These are phyloP conservation scores for Phytophthora macrochlamydospora DNA, from an alignment of 352 stramenopile genomes.

Conservation along the genomic window DNA sequence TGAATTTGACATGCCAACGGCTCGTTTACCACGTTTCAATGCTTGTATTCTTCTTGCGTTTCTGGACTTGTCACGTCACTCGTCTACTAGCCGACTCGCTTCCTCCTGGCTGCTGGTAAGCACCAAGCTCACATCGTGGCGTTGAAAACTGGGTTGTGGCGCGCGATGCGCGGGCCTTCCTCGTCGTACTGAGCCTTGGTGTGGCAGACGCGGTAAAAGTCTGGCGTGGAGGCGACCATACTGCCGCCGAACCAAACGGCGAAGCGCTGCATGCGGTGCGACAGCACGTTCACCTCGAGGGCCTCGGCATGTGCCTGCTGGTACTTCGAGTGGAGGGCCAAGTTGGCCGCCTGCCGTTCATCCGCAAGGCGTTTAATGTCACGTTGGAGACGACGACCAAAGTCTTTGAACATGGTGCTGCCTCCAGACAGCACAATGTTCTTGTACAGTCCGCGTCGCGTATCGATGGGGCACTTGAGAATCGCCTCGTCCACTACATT, in stretches of 20 bases:
- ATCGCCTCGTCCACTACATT: slow-evolving; percentile 96
- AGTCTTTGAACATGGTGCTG: slow-evolving; percentile 98
- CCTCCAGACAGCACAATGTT: slow-evolving; percentile 97
- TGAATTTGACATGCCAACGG: neutral
- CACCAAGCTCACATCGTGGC: slow-evolving; percentile 84
- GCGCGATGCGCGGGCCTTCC: slow-evolving; percentile 93
- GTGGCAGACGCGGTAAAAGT: slow-evolving; percentile 96
- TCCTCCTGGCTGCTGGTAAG: slow-evolving; percentile 1
- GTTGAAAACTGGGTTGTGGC: slow-evolving; percentile 96
- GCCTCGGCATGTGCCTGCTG: slow-evolving; percentile 70
- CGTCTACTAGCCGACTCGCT: slow-evolving; percentile 11
- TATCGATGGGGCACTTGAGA: slow-evolving; percentile 96
- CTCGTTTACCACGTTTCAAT: slow-evolving; percentile 19
- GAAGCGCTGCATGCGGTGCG: slow-evolving; percentile 94
- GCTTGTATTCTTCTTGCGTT: slow-evolving; percentile 34
- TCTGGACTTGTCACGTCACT: slow-evolving; percentile 19
- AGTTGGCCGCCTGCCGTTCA: slow-evolving; percentile 89
- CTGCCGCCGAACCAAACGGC: slow-evolving; percentile 95
- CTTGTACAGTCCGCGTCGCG: slow-evolving; percentile 93
- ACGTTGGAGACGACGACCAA: slow-evolving; percentile 92
- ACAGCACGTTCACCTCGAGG: slow-evolving; percentile 95
- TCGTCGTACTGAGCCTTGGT: slow-evolving; percentile 97
- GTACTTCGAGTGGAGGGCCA: slow-evolving; percentile 75
- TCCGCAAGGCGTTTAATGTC: slow-evolving; percentile 95
- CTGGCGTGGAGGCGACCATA: slow-evolving; percentile 94